Percentiles rank a stretch among this genome's conserved stretches.
These are phyloP conservation scores for Hemisphaericaspora nanyangensis DNA, from an alignment of 805 yeast species.

Conservation along the genomic window DNA sequence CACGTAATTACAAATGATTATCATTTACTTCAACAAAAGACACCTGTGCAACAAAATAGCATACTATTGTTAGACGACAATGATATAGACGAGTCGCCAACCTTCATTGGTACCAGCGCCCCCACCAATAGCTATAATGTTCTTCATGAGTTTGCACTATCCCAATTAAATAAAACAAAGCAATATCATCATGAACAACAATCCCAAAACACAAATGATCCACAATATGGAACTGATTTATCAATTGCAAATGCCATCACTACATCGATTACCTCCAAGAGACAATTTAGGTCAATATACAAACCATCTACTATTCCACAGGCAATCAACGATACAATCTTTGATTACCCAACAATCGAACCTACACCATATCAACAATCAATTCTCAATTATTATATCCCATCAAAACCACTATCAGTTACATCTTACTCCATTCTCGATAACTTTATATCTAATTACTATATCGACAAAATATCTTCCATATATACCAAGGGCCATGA, in stretches of 20 bases:
- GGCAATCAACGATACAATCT: neutral
- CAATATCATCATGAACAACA: neutral
- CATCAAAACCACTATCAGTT: slow-evolving; percentile 7
- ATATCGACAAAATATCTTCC: slow-evolving; percentile 10
- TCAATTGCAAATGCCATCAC: slow-evolving; percentile 6
- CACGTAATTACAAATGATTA: slow-evolving; percentile 6
- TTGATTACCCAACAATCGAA: neutral
- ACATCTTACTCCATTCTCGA: slow-evolving; percentile 8
- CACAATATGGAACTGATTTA: slow-evolving; percentile 11
- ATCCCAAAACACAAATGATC: neutral
- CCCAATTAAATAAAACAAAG: neutral
- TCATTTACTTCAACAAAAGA: neutral
- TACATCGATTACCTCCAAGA: neutral
- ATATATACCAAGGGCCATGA: slow-evolving; percentile 8
- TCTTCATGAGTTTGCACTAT: neutral
- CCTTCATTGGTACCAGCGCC: neutral
- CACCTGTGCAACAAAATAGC: slow-evolving; percentile 6
- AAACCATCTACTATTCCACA: neutral
- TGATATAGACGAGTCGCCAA: neutral
- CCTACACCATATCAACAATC: slow-evolving; percentile 6
- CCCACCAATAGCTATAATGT: neutral
- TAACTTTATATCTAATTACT: slow-evolving; percentile 9
- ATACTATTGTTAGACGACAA: slow-evolving; percentile 4
- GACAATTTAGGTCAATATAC: neutral
- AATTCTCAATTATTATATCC: slow-evolving; percentile 9